phyloP scores from a whole-genome alignment of 495 filamentous ascomycete genomes.

The Usnea hakonensis region DNA sequence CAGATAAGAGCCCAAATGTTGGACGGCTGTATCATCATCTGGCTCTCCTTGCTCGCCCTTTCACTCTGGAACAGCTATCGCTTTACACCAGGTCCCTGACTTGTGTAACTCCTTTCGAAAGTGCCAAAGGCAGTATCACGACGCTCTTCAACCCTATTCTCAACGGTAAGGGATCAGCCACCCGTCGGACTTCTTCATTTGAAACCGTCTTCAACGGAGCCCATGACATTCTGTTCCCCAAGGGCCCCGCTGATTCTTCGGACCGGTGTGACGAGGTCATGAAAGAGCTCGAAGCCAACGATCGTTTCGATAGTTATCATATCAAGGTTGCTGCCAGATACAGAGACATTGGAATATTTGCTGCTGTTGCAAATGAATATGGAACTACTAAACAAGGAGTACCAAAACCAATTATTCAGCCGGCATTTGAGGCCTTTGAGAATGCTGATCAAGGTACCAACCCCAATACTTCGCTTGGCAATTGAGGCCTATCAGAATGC shows the following conservation, averaged over 20 bases:
- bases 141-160: conserved; percentile 63
- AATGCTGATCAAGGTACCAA: no score
- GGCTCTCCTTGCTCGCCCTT: conserved; percentile 70
- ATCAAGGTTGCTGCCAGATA: conserved; percentile 49
- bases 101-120: conserved; percentile 45
- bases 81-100: conserved; percentile 46
- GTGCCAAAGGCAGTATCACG: conserved; percentile 59
- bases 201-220: conserved; percentile 53
- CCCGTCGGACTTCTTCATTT: conserved; percentile 34
- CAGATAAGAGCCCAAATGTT: conserved; percentile 57
- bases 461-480: no score
- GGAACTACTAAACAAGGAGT: conserved; percentile 27
- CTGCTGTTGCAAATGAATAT: conserved; percentile 50
- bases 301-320: conserved; percentile 51
- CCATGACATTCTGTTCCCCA: conserved; percentile 59
- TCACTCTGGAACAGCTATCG: conserved; percentile 64
- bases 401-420: conserved; percentile 10
- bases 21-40: conserved; percentile 78
- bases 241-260: conserved; percentile 29
- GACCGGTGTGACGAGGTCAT: conserved; percentile 42
- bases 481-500: no score
- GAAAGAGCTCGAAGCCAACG: conserved; percentile 39
- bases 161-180: conserved; percentile 16
- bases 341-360: conserved; percentile 54
- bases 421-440: conserved; percentile 17